These are phyloP conservation scores for Citrus unshiu DNA, from an alignment of 345 rosid genomes.

Conservation along the genomic window DNA sequence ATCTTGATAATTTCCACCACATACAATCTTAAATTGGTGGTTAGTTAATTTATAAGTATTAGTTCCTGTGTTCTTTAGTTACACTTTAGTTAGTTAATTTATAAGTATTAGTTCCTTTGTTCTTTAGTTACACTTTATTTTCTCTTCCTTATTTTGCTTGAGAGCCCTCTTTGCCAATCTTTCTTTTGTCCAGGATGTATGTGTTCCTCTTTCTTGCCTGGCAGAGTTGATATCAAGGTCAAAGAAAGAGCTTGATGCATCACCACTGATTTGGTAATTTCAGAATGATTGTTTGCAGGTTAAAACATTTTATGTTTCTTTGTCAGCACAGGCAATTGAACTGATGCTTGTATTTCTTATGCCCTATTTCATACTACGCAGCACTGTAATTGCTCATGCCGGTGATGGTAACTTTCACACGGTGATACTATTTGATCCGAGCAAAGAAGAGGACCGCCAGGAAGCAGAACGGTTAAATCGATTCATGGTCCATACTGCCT, in stretches of 20 bases:
- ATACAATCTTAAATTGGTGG: neutral
- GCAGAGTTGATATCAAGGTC: constrained; percentile 78
- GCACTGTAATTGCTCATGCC: constrained; percentile 87
- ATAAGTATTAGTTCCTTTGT: neutral
- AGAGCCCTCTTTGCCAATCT: neutral
- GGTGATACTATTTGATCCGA: constrained; percentile 70
- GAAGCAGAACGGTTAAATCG: constrained; percentile 82
- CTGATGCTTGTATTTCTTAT: neutral
- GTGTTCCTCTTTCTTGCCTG: constrained; percentile 80
- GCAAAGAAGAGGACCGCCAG: constrained; percentile 50
- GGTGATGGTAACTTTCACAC: constrained; percentile 96
- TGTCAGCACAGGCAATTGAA: neutral
- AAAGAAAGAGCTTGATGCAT: constrained; percentile 72
- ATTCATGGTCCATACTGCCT: constrained; percentile 73
- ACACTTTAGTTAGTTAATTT: neutral
- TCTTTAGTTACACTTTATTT: neutral
- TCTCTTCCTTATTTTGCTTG: neutral
- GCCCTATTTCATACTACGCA: constrained; percentile 24
- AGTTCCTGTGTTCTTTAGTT: neutral
- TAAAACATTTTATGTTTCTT: neutral
- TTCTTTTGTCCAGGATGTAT: constrained; percentile 63
- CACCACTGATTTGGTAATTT: constrained; percentile 56
- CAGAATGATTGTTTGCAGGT: neutral
- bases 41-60: neutral
- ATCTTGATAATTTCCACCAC: neutral